Evolutionary conservation across 129 eudicot species (phyloP), one percentile per base, ranked within the genome.

Genomic region (Logfia minima): DNA sequence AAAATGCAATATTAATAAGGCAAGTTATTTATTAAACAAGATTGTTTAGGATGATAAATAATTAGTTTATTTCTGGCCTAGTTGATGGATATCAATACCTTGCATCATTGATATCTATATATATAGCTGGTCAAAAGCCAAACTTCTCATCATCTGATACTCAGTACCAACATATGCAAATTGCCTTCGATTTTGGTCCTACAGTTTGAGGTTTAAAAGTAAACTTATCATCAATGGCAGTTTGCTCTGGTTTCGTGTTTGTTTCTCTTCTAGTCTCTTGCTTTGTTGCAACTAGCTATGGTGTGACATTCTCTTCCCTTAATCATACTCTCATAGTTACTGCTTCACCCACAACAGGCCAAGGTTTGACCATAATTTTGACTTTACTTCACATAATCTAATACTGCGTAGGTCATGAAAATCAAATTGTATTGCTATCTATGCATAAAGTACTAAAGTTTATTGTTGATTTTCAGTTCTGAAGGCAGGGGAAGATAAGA

Each of bases 221-320:
- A 19, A 26, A 60, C 66, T 10, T 21, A 29, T 64, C 41, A 45
- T 79, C 78, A 45, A 89, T 89, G 91, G 96, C 83, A 65, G 52
- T 68, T 75, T 65, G 79, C 51, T 51, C 74, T 4, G 55, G 67
- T 37, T 55, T 87, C 52, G 35, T 86, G 18, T 72, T 85, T 14
- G 75, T 81, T 62, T 69, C 80, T 32, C 71, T 84, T 79, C 60
- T 83, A 66, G 69, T 87, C 31, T 87, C 86, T n/a, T 83, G 75
- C 66, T 77, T 85, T 37, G 84, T 76, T 28, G 79, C 81, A 16
- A 77, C 86, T 58, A 68, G 81, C 78, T 80, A 82, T 65, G 90
- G 87, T 8, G 81, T 59, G n/a, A 77, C 84, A 61, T 83, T 87
- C 69, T 76, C 90, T 6, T 82, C 88, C 83, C 92, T 90, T 39